Base-by-base conservation (phyloP, 768 basidiomycete genomes). In the Lactifluus pinguis region DNA sequence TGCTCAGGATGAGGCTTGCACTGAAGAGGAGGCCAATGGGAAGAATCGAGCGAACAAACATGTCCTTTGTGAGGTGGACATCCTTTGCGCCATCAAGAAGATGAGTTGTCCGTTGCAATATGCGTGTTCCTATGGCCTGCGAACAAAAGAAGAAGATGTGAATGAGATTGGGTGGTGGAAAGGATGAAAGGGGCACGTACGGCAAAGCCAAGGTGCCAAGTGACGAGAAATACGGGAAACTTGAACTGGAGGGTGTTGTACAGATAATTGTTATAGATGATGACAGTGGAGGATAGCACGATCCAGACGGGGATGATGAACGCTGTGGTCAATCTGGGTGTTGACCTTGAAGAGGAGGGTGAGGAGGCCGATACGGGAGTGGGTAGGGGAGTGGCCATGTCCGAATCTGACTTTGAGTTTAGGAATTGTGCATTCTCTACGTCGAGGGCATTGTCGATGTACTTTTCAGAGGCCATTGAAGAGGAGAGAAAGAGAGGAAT, bases 21-120 rank as follows among this genome's bases (percentile, higher is more conserved):
- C 88, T 91, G 80, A 98, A 98, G 59, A 98, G 83, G 29, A 94
- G 70, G 25, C 95, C 94, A 61, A 98, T 95, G 21, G 95, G 95
- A 14, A 98, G 79, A 66, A 98, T 98, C 38, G 89, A 91, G 59
- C 83, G 82, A 41, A 89, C 59, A 71, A 91, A 95, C 77, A 86
- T 81, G 45, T 87, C 80, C 72, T 80, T 83, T 55, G 85, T 83
- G 80, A 98, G 85, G 62, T 85, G 82, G 2, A 93, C 81, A 61
- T 92, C 89, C 64, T 85, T 85, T 47, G 78, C 76, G 56, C 84
- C 92, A 64, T 95, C 90, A 13, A 95, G 76, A 5, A 95, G 80
- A 56, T 74, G 75, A 0, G 92, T 95, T 8, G 90, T 93, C 36
- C 89, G 84, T 65, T 89, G 83, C 21, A 95, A 77, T 11, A 95